phyloP scores from a whole-genome alignment of 176 grass and related monocot species.

The Tillandsia leiboldiana region DNA sequence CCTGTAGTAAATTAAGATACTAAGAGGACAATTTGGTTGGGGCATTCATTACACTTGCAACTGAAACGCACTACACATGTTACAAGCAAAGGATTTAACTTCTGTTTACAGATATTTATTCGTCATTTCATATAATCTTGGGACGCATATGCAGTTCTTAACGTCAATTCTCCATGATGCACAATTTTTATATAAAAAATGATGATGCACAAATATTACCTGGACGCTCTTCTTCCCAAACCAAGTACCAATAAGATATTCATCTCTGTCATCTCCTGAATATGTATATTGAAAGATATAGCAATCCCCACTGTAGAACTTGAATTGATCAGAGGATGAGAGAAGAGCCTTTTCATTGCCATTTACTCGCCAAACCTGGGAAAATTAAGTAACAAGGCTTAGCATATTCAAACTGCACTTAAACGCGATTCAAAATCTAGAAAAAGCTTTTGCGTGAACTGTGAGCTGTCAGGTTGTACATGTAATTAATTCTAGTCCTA shows the following conservation, averaged over 20 bases:
- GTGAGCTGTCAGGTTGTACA: background rate
- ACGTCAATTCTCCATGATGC: slow-evolving; percentile 7
- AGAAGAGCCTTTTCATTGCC: slow-evolving; percentile 62
- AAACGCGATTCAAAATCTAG: background rate
- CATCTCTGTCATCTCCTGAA: slow-evolving; percentile 72
- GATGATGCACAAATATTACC: slow-evolving; percentile 37
- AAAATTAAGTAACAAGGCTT: slow-evolving; percentile 19
- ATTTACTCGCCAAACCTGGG: slow-evolving; percentile 84
- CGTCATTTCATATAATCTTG: no score
- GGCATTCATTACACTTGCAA: no score
- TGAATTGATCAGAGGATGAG: slow-evolving; percentile 42
- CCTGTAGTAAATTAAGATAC: slow-evolving; percentile 47
- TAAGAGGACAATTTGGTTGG: background rate
- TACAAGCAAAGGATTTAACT: background rate
- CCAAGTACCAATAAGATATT: slow-evolving; percentile 92
- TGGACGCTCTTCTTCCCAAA: slow-evolving; percentile 72
- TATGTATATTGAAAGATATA: slow-evolving; percentile 96
- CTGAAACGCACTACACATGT: background rate
- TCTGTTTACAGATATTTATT: background rate
- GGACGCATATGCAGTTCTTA: background rate
- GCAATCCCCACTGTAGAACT: slow-evolving; percentile 88
- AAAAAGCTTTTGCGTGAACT: background rate
- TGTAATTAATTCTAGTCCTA: no score
- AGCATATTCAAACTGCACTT: slow-evolving; percentile 8
- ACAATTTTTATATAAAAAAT: background rate